Evolutionary conservation across 768 basidiomycete species (phyloP).

Genomic region (Mycena albidolilacea): DNA sequence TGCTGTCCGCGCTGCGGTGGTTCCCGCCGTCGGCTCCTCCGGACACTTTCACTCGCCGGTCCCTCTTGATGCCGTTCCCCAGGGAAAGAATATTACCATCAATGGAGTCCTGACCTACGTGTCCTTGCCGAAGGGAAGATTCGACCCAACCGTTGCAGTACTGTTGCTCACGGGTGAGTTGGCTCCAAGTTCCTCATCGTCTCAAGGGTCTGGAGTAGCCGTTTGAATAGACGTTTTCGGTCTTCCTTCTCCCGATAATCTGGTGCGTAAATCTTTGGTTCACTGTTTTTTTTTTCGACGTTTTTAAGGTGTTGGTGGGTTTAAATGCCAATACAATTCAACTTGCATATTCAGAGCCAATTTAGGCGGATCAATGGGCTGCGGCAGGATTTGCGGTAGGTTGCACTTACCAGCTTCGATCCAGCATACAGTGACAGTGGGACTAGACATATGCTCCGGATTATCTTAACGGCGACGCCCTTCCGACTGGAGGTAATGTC

Average conservation of each 20-base stretch:
- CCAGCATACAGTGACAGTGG: no score
- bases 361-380: slow-evolving; percentile 39
- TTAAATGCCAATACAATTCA: neutral
- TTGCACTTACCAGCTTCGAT: neutral
- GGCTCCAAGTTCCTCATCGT: neutral
- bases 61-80: slow-evolving; percentile 19
- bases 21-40: slow-evolving; percentile 29
- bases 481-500: slow-evolving; percentile 34
- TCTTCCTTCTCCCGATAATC: slow-evolving; percentile 37
- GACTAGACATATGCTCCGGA: slow-evolving; percentile 39
- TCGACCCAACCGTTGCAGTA: slow-evolving; percentile 32
- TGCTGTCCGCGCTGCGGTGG: slow-evolving; percentile 25
- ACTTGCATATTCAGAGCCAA: neutral
- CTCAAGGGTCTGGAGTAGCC: neutral
- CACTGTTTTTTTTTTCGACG: neutral
- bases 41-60: slow-evolving; percentile 28
- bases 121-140: slow-evolving; percentile 32
- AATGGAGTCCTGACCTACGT: slow-evolving; percentile 41
- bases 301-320: slow-evolving; percentile 17
- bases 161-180: slow-evolving; percentile 26
- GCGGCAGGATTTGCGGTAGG: slow-evolving; percentile 39
- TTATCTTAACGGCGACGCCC: slow-evolving; percentile 39
- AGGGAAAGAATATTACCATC: slow-evolving; percentile 40
- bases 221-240: slow-evolving; percentile 34
- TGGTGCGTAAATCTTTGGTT: slow-evolving; percentile 14